Conservation (phyloP, 2,329 filamentous ascomycete species). For the Aspergillus sp. region DNA sequence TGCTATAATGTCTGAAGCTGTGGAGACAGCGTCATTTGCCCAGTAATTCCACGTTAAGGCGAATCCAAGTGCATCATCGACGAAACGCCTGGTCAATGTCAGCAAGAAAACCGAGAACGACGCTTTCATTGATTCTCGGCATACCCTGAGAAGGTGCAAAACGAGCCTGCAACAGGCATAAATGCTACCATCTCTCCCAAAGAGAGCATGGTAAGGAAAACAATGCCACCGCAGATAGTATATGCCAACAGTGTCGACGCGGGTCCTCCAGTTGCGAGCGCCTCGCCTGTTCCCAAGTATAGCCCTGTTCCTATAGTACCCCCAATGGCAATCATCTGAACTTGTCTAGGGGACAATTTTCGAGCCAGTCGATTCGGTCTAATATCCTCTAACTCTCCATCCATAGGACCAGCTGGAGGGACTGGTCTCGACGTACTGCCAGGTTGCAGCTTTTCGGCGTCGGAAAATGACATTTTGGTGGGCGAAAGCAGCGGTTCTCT, state of each 20-base stretch:
- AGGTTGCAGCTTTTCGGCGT: too few relatives aligned
- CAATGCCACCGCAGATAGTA: constrained; percentile 58
- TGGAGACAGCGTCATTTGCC: constrained; percentile 66
- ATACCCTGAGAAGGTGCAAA: constrained; percentile 57
- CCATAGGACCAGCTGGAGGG: too few relatives aligned
- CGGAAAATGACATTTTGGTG: too few relatives aligned
- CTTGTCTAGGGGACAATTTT: constrained; percentile 61
- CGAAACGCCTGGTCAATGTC: constrained; percentile 37
- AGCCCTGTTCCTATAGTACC: constrained; percentile 56
- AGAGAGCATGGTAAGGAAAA: constrained; percentile 61
- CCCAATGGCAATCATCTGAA: constrained; percentile 65
- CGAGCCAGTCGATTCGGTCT: constrained; percentile 54
- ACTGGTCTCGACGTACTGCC: too few relatives aligned
- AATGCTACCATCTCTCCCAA: constrained; percentile 64
- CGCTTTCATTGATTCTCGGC: constrained; percentile 18
- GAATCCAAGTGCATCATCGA: constrained; percentile 49
- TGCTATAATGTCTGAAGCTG: constrained; percentile 62
- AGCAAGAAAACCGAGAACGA: background rate
- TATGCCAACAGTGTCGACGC: constrained; percentile 61
- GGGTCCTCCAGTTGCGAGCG: constrained; percentile 61
- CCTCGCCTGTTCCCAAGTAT: constrained; percentile 64
- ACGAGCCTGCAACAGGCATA: constrained; percentile 56
- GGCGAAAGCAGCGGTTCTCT: too few relatives aligned
- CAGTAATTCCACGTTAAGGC: constrained; percentile 55
- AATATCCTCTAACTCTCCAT: constrained; percentile 15